A percentile compares a stretch with the other conserved stretches of the same genome.
These are phyloP conservation scores for Sporisorium sorghi DNA, from an alignment of 1,284 basidiomycete species.

Conservation along the genomic window DNA sequence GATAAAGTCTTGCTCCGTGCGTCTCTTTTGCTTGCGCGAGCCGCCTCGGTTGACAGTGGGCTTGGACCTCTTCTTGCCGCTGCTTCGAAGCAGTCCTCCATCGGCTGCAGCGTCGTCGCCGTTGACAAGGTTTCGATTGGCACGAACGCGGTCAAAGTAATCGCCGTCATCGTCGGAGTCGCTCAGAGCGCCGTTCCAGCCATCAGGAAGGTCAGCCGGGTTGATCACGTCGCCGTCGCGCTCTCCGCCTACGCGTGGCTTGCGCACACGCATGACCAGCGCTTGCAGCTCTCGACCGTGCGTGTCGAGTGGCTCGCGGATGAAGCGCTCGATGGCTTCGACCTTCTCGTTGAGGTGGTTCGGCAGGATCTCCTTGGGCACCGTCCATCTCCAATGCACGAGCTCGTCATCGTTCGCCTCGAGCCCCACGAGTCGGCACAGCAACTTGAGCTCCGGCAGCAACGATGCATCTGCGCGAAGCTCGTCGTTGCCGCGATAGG, in stretches of 20 bases:
- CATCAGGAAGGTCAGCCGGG: slow-evolving; percentile 32
- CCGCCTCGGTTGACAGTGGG: slow-evolving; percentile 11
- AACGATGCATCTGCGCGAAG: slow-evolving; percentile 54
- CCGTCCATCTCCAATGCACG: slow-evolving; percentile 59
- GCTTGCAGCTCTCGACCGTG: slow-evolving; percentile 44
- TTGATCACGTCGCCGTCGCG: slow-evolving; percentile 16
- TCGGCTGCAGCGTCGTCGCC: slow-evolving; percentile 29
- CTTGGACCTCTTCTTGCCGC: slow-evolving; percentile 22
- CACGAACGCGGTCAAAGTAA: slow-evolving; percentile 46
- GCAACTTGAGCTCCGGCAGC: slow-evolving; percentile 62
- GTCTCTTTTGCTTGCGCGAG: slow-evolving; percentile 34
- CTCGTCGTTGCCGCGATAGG: slow-evolving; percentile 49
- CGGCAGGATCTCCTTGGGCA: slow-evolving; percentile 53
- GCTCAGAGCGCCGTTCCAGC: slow-evolving; percentile 37
- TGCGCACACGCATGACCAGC: slow-evolving; percentile 56
- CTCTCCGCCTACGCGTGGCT: slow-evolving; percentile 25
- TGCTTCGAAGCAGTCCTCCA: slow-evolving; percentile 31
- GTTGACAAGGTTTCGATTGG: slow-evolving; percentile 18
- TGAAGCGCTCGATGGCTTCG: slow-evolving; percentile 62
- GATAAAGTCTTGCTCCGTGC: slow-evolving; percentile 59
- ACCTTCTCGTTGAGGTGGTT: slow-evolving; percentile 57
- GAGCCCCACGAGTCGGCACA: slow-evolving; percentile 63
- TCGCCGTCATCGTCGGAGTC: slow-evolving; percentile 48
- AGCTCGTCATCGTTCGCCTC: slow-evolving; percentile 49
- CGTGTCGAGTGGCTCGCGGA: slow-evolving; percentile 55